Evolutionary conservation across 2,329 filamentous ascomycete genomes (phyloP).

Genomic region (Orbilia ellipsospora): DNA sequence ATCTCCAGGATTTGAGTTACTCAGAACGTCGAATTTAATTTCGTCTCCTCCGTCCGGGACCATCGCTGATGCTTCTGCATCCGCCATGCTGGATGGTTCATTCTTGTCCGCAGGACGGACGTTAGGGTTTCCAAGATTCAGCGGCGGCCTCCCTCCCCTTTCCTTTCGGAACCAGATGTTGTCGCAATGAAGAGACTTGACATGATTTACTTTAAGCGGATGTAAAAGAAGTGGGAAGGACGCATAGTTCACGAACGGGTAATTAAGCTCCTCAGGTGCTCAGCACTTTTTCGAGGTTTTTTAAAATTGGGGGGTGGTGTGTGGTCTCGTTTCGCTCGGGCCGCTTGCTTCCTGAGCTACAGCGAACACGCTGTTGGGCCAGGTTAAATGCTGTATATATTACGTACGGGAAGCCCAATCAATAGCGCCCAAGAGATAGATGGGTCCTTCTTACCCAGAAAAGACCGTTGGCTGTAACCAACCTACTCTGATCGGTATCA

Average conservation of each 20-base stretch:
- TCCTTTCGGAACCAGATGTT: slow-evolving; percentile 55
- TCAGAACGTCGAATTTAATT: slow-evolving; percentile 14
- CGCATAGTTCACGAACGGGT: slow-evolving; percentile 55
- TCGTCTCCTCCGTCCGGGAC: slow-evolving; percentile 48
- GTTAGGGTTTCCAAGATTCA: slow-evolving; percentile 30
- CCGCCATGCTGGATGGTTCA: slow-evolving; percentile 54
- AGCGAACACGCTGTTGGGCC: slow-evolving; percentile 1
- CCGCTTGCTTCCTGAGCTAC: slow-evolving; percentile 38
- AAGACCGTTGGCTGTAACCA: slow-evolving; percentile 17
- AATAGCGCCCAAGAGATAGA: slow-evolving; percentile 19
- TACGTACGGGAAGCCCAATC: slow-evolving; percentile 44
- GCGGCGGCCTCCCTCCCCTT: slow-evolving; percentile 56
- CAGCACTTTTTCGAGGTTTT: slow-evolving; percentile 49
- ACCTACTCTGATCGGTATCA: slow-evolving; percentile 2
- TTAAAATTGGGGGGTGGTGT: slow-evolving; percentile 51
- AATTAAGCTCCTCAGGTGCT: slow-evolving; percentile 56
- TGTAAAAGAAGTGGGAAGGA: slow-evolving; percentile 53
- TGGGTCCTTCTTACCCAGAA: slow-evolving; percentile 39
- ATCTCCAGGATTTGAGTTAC: slow-evolving; percentile 44
- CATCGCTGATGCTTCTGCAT: slow-evolving; percentile 55
- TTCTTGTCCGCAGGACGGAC: slow-evolving; percentile 54
- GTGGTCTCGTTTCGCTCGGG: slow-evolving; percentile 55
- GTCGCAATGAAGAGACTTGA: slow-evolving; percentile 52
- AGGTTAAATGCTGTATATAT: slow-evolving; percentile 11
- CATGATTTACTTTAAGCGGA: slow-evolving; percentile 55